Conservation (phyloP, 805 yeast genomes). For the Nakazawaea wickerhamii region DNA sequence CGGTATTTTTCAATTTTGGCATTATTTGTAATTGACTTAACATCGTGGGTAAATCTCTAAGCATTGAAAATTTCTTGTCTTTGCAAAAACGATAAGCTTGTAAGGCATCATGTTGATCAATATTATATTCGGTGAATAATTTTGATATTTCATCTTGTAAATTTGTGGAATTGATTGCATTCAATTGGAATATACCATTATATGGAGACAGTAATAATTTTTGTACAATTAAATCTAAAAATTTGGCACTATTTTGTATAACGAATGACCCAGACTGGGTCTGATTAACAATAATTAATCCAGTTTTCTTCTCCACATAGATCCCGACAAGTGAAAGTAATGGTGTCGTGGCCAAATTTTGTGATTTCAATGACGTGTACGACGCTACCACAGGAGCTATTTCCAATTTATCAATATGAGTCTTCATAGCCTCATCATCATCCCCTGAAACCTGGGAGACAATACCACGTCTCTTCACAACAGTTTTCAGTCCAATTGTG, state of each 20-base stretch:
- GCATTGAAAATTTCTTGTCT: slow-evolving; percentile 5
- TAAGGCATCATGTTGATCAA: slow-evolving; percentile 7
- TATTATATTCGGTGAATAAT: slow-evolving; percentile 3
- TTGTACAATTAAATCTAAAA: slow-evolving; percentile 4
- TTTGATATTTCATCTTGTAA: slow-evolving; percentile 12
- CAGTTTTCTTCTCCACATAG: slow-evolving; percentile 11
- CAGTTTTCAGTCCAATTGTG: slow-evolving; percentile 12
- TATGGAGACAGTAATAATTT: slow-evolving; percentile 1
- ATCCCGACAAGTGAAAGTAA: slow-evolving; percentile 9
- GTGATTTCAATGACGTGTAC: neutral
- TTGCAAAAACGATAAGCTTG: slow-evolving; percentile 7
- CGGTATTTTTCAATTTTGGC: slow-evolving; percentile 9
- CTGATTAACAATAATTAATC: slow-evolving; percentile 10
- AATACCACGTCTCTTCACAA: slow-evolving; percentile 8
- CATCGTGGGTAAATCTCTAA: slow-evolving; percentile 6
- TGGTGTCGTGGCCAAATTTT: slow-evolving; percentile 8
- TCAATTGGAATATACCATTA: neutral
- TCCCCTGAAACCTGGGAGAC: slow-evolving; percentile 7
- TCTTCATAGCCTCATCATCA: slow-evolving; percentile 9
- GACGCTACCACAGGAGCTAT: slow-evolving; percentile 7
- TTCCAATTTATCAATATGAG: slow-evolving; percentile 1
- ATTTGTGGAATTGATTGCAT: neutral
- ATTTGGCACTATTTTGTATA: slow-evolving; percentile 10
- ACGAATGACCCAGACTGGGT: slow-evolving; percentile 7
- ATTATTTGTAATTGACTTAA: neutral